phyloP scores from a whole-genome alignment of 1,284 basidiomycete genomes.

The Ustilago esculenta region DNA sequence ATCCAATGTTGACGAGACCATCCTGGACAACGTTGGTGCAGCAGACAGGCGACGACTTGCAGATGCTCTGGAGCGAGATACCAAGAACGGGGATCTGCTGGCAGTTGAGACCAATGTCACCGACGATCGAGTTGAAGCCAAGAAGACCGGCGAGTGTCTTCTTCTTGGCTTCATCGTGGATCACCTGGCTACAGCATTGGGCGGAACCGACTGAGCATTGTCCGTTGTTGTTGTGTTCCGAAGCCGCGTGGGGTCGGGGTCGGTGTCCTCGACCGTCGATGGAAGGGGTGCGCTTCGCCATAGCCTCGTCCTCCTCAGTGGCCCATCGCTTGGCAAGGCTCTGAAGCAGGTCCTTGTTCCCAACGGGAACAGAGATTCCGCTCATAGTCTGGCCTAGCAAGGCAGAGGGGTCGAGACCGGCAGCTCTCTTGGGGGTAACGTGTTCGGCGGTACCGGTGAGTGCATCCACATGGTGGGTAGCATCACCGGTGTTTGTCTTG shows the following conservation, averaged over 20 bases:
- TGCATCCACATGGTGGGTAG: conserved; percentile 40
- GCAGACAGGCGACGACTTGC: conserved; percentile 52
- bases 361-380: conserved; percentile 38
- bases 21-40: conserved; percentile 53
- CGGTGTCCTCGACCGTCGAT: conserved; percentile 38
- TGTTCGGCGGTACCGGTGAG: conserved; percentile 38
- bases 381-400: conserved; percentile 20
- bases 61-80: conserved; percentile 36
- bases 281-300: conserved; percentile 37
- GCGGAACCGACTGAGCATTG: conserved; percentile 48
- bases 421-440: conserved; percentile 10
- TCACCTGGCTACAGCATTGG: conserved; percentile 50
- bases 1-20: conserved; percentile 56
- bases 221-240: conserved; percentile 49
- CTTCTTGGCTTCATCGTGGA: conserved; percentile 49
- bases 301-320: conserved; percentile 35
- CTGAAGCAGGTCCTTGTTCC: conserved; percentile 36
- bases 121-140: conserved; percentile 44
- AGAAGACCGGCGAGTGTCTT: conserved; percentile 50
- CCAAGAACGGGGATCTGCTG: conserved; percentile 46
- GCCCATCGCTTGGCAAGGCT: conserved; percentile 28
- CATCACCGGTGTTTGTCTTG: conserved; percentile 43
- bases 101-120: conserved; percentile 52
- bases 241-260: conserved; percentile 20
- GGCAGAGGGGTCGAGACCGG: conserved; percentile 15